Evolutionary conservation across 2,329 filamentous ascomycete species (phyloP), one percentile per base, ranked within the genome.

Genomic region (Paecilomyces niveus): DNA sequence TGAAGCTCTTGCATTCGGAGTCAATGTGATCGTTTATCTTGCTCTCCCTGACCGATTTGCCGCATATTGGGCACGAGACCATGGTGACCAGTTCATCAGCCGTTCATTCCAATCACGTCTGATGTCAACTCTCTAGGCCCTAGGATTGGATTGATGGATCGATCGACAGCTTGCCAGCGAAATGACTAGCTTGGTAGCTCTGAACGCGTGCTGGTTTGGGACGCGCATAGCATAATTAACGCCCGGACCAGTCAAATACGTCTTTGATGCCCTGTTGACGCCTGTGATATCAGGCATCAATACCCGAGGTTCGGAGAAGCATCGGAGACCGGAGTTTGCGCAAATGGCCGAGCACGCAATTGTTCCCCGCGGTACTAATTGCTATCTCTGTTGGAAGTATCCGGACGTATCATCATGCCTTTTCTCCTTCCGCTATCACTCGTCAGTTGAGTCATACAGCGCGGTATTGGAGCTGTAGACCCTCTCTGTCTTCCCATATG

Each of bases 21-120:
- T 97, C 94, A 70, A 97, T 85, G 74, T 97, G 93, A 65, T 82
- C 82, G 76, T 97, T 97, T 80, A 97, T 97, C 64, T 88, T 84
- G 68, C 79, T 78, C 64, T 87, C 77, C 63, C 84, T 87, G 67
- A 94, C 90, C 58, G 80, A 78, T 67, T 87, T 87, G 69, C 83
- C 80, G 78, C 90, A 95, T 64, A 90, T 88, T 9, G 90, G 90
- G 69, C 90, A 94, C 66, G 84, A 81, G 67, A 93, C 87, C 78
- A 52, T 52, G 50, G 9, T 21, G 50, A 29, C 22, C 21, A n/a
- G 50, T 21, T 52, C 50, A 29, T 52, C 50, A 29, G 50, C 24
- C 26, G 10, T 22, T 22, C 3, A n/a, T 7, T 45, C 8, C 8
- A 45, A 45, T 45, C 3, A 8, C n/a, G 15, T 13, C n/a, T 18